phyloP scores from a whole-genome alignment of 495 filamentous ascomycete species.

The Coniosporium apollinis region DNA sequence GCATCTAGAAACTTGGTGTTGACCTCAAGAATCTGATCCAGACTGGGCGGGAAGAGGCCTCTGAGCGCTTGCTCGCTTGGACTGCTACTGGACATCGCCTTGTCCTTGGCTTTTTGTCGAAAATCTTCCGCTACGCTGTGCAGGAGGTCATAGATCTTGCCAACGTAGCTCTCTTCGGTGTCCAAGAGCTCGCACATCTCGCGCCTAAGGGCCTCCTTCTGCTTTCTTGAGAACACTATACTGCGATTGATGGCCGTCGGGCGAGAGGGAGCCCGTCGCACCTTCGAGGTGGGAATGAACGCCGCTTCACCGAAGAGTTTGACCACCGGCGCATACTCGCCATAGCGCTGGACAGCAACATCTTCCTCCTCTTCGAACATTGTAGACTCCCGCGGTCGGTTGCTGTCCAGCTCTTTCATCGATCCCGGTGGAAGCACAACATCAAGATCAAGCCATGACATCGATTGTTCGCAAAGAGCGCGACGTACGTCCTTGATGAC shows the following conservation, averaged over 20 bases:
- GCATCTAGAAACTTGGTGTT: slow-evolving; percentile 65
- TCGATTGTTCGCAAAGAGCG: slow-evolving; percentile 57
- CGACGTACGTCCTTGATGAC: slow-evolving; percentile 52
- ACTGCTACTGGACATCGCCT: slow-evolving; percentile 44
- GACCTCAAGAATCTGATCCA: slow-evolving; percentile 58
- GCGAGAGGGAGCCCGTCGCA: slow-evolving; percentile 75
- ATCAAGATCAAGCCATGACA: slow-evolving; percentile 77
- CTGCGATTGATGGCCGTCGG: slow-evolving; percentile 59
- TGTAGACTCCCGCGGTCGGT: too few species aligned
- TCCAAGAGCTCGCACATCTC: slow-evolving; percentile 86
- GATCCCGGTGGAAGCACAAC: slow-evolving; percentile 63
- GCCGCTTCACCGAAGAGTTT: slow-evolving; percentile 62
- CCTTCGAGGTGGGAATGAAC: slow-evolving; percentile 73
- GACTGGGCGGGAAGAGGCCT: slow-evolving; percentile 62
- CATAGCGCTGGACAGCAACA: slow-evolving; percentile 52
- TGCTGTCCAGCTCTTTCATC: slow-evolving; percentile 39
- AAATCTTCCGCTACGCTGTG: slow-evolving; percentile 59
- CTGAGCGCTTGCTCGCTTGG: slow-evolving; percentile 55
- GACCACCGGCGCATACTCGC: slow-evolving; percentile 53
- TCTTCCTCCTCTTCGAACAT: slow-evolving; percentile 40
- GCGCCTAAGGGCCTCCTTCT: slow-evolving; percentile 67
- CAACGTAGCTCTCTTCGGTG: slow-evolving; percentile 86
- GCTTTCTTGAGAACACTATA: slow-evolving; percentile 55
- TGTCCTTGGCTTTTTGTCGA: slow-evolving; percentile 44
- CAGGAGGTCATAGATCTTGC: slow-evolving; percentile 66